Conservation (phyloP, 306 rosid genomes). For the Trifolium repens region DNA sequence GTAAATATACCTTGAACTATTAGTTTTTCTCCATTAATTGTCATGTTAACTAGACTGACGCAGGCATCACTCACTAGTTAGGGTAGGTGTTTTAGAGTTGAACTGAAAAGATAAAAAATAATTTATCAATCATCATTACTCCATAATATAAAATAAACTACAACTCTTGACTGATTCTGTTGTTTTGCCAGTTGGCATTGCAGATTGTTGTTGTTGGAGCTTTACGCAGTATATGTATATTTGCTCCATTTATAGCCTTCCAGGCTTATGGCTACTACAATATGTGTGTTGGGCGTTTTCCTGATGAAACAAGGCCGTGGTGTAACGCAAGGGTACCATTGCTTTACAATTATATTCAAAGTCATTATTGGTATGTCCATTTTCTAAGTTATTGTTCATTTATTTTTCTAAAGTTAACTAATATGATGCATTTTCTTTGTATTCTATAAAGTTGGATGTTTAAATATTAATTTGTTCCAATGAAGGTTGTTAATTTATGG, state of each 20-base stretch:
- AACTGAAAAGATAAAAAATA: constrained; percentile 11
- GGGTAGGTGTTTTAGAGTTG: constrained; percentile 28
- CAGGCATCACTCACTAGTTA: neutral
- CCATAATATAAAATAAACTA: constrained; percentile 31
- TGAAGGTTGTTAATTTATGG: constrained; percentile 40
- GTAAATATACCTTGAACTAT: neutral
- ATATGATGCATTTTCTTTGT: constrained; percentile 11
- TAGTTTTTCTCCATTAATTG: neutral
- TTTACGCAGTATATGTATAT: constrained; percentile 62
- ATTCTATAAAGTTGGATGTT: constrained; percentile 21
- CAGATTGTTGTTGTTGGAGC: constrained; percentile 71
- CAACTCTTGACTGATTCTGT: constrained; percentile 25
- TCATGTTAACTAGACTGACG: neutral
- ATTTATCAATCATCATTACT: constrained; percentile 5
- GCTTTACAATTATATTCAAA: constrained; percentile 84
- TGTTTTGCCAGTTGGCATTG: constrained; percentile 61
- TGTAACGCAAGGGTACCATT: constrained; percentile 87
- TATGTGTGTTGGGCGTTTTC: constrained; percentile 64
- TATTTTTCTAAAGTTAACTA: constrained; percentile 11
- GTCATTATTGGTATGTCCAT: constrained; percentile 80
- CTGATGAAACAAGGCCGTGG: constrained; percentile 78
- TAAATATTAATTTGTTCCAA: constrained; percentile 19
- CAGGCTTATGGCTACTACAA: constrained; percentile 89
- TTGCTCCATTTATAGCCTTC: constrained; percentile 76
- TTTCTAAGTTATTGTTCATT: constrained; percentile 32